Base-by-base conservation (phyloP, 2,329 filamentous ascomycete genomes). In the Pseudohalonectria lignicola region DNA sequence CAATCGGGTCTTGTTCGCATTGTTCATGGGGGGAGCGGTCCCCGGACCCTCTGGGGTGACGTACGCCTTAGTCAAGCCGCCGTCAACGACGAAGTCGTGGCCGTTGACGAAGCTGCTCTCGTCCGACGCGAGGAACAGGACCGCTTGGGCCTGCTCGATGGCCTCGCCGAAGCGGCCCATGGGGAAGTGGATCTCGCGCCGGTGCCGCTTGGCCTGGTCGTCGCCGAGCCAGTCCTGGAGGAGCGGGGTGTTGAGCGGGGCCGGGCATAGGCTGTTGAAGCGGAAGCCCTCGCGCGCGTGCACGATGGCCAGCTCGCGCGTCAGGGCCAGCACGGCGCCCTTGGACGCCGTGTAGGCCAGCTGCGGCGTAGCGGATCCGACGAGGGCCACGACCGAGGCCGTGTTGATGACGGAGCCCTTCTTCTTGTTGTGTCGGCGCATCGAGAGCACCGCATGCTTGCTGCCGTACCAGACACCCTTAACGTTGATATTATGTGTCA, bases 391-490 rank as follows among this genome's bases (percentile, higher is more conserved):
- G 35, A 94, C 82, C 34, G 82, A 88, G 19, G 86, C 87, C 3
- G 86, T 94, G 70, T 94, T 94, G 72, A 94, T 88, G 61, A 95
- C 78, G 60, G 80, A 86, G 37, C 76, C 85, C 50, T 72, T 76
- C 32, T 67, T 75, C 76, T 95, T 95, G 39, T 74, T 73, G 68
- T 93, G 71, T 50, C 77, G 79, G 47, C 87, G 81, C 51, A 95
- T 71, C 32, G 84, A 76, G 36, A 90, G 68, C 20, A 95, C 79
- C 6, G 88, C 86, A 59, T 94, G 86, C 71, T 94, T 95, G 73
- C 79, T 82, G 43, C 88, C 88, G 59, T 77, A 95, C 88, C 88
- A 94, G n/a, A 95, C 88, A 31, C 88, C 88, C 74, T 95, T 95
- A 60, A 94, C 88, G 61, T 95, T 95, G 69, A 94, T 93, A 57